Conservation (phyloP, 2,329 filamentous ascomycete genomes). For the Colletotrichum agaves region DNA sequence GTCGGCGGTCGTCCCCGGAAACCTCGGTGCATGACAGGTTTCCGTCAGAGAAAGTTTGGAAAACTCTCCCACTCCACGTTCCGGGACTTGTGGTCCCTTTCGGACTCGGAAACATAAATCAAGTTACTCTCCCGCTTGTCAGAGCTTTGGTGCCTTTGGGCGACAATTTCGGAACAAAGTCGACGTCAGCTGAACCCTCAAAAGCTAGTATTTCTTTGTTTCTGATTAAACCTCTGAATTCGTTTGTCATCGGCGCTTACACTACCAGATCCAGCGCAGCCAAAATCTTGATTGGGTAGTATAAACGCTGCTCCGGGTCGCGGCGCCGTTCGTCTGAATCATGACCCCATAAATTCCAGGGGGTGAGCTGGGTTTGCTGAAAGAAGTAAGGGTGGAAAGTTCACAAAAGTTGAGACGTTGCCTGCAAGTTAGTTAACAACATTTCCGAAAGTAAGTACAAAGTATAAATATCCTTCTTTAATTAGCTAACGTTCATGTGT, state of each 20-base stretch:
- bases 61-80: not conserved
- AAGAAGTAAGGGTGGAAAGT: not conserved
- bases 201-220: not conserved
- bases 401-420: too few species aligned
- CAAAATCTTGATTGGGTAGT: not conserved
- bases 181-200: not conserved
- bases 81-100: too few species aligned
- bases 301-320: not conserved
- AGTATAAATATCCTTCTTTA: too few species aligned
- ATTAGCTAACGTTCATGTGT: too few species aligned
- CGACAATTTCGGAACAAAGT: not conserved
- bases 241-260: not conserved
- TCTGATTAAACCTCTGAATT: not conserved
- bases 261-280: not conserved
- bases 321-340: conserved; percentile 7
- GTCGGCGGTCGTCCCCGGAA: not conserved
- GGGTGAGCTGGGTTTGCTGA: not conserved
- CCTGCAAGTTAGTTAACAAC: too few species aligned
- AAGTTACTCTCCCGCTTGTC: not conserved
- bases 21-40: not conserved
- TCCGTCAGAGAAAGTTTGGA: too few species aligned
- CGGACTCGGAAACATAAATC: too few species aligned
- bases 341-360: not conserved
- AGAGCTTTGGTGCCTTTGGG: not conserved
- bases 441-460: too few species aligned